These are phyloP conservation scores for Leptographium flavum DNA, from an alignment of 2,329 filamentous ascomycete species.

Conservation along the genomic window DNA sequence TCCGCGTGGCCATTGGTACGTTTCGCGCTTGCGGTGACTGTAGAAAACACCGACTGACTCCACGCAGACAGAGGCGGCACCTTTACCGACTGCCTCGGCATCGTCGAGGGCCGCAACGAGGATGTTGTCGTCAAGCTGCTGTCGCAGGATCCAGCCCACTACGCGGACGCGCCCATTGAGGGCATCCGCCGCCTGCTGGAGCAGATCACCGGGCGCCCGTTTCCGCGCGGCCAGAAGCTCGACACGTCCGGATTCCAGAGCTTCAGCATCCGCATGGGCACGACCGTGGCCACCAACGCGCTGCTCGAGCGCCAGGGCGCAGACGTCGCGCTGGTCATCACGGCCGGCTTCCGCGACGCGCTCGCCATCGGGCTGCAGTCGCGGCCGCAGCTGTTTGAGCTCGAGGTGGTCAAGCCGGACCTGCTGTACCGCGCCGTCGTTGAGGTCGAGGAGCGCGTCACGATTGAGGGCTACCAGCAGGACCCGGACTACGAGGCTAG, in stretches of 20 bases:
- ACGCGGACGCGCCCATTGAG: constrained; percentile 1
- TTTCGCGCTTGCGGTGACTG: too few relatives aligned
- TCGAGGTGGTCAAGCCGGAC: constrained; percentile 77
- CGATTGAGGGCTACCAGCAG: too few relatives aligned
- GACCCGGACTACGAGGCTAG: too few relatives aligned
- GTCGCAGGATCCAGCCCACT: constrained; percentile 3
- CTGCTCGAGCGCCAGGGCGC: constrained; percentile 82
- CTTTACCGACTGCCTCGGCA: constrained; percentile 16
- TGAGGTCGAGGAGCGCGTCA: constrained; percentile 73
- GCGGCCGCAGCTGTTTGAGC: constrained; percentile 76
- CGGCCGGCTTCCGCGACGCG: constrained; percentile 76
- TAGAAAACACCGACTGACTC: too few relatives aligned
- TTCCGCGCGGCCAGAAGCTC: constrained; percentile 44
- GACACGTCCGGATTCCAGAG: background rate
- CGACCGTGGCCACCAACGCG: constrained; percentile 86
- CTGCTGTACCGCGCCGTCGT: constrained; percentile 72
- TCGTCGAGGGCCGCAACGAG: constrained; percentile 31
- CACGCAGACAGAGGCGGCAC: constrained; percentile 5
- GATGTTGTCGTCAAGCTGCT: constrained; percentile 22
- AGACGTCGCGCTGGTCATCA: constrained; percentile 73
- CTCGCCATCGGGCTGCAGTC: constrained; percentile 82
- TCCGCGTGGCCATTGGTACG: too few relatives aligned
- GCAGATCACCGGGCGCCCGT: constrained; percentile 28
- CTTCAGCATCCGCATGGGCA: constrained; percentile 84
- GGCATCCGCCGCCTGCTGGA: constrained; percentile 5